Conservation (phyloP, 2,329 filamentous ascomycete genomes). For the Fusarium sp. region DNA sequence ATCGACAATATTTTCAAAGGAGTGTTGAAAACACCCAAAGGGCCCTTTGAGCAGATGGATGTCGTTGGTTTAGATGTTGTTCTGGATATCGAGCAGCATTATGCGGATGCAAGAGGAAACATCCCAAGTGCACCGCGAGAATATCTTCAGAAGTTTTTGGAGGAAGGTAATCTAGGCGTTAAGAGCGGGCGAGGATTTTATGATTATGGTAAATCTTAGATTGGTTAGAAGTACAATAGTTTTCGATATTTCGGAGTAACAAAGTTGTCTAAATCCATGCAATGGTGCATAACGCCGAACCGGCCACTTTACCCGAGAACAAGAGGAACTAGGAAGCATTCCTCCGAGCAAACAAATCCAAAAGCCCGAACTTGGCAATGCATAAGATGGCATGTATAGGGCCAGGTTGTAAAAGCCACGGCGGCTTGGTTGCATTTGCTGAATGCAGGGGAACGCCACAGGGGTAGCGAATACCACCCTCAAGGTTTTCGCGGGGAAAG, state of each 20-base stretch:
- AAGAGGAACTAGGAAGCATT: not conserved
- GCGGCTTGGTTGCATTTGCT: not conserved
- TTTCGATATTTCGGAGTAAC: not conserved
- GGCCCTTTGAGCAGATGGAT: constrained; percentile 48
- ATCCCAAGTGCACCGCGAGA: constrained; percentile 39
- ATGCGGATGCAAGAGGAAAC: constrained; percentile 41
- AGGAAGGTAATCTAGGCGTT: constrained; percentile 42
- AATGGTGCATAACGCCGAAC: not conserved
- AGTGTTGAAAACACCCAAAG: constrained; percentile 46
- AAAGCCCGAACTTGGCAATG: not conserved
- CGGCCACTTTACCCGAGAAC: not conserved
- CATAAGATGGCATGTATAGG: not conserved
- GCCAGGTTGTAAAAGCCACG: not conserved
- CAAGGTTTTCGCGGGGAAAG: not conserved
- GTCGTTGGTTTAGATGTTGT: constrained; percentile 48
- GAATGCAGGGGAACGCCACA: not conserved
- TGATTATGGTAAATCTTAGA: constrained; percentile 19
- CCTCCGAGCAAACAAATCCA: not conserved
- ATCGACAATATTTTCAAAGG: constrained; percentile 47
- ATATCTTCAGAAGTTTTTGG: constrained; percentile 40
- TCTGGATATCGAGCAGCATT: constrained; percentile 47
- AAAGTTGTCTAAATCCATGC: not conserved
- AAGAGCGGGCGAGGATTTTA: constrained; percentile 48
- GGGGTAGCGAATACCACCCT: not conserved
- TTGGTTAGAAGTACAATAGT: not conserved